Conservation (phyloP, 1,284 basidiomycete species). For the Entoloma clypeatum region DNA sequence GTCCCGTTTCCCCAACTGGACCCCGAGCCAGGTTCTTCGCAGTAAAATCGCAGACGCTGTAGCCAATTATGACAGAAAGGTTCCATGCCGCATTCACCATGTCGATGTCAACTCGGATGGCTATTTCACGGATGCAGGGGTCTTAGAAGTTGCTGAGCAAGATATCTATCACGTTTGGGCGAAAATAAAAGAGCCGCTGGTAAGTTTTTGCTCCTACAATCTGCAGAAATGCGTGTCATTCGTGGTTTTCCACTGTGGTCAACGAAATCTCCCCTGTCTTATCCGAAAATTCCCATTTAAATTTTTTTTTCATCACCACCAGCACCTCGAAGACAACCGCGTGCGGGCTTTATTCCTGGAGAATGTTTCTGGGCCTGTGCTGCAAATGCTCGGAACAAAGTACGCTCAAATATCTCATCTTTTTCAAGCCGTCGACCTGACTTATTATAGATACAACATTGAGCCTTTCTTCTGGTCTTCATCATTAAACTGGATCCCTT, state of each 20-base stretch:
- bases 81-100: constrained; percentile 29
- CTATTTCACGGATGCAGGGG: constrained; percentile 29
- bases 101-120: constrained; percentile 36
- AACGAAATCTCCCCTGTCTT: too few species aligned
- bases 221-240: not conserved
- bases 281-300: too few species aligned
- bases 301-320: constrained; percentile 2
- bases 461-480: too few species aligned
- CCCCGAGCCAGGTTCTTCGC: constrained; percentile 35
- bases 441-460: too few species aligned
- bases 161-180: constrained; percentile 33
- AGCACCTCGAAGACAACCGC: constrained; percentile 32
- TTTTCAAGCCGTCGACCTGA: too few species aligned
- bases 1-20: constrained; percentile 52
- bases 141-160: constrained; percentile 17
- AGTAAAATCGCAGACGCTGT: constrained; percentile 35
- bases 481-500: too few species aligned
- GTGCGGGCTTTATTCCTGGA: constrained; percentile 42
- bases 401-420: too few species aligned
- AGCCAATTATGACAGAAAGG: constrained; percentile 22
- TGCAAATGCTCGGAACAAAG: constrained; percentile 47
- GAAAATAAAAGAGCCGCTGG: constrained; percentile 28
- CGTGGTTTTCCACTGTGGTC: too few species aligned
- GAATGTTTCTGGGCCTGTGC: constrained; percentile 38
- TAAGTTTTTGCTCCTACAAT: constrained; percentile 18